Base-by-base conservation (phyloP, 2,329 filamentous ascomycete genomes). In the Pseudonectria buxi region DNA sequence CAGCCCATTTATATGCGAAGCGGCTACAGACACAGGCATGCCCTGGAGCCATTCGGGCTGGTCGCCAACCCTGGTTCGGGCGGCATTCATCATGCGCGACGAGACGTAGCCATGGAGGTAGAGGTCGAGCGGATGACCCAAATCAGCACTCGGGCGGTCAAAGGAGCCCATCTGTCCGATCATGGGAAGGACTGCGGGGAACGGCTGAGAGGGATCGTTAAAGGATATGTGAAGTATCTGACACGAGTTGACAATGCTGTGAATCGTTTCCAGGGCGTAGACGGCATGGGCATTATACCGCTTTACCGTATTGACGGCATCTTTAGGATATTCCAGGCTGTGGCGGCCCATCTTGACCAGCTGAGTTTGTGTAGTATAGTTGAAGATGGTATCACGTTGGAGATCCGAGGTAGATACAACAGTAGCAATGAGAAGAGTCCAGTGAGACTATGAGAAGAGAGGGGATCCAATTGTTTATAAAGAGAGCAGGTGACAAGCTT, bases 71-170 rank as follows among this genome's bases (percentile, higher is more conserved):
- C 37, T 30, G 7, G 35, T 26, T 40, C 59, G 28, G 16, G 76
- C 68, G 10, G 81, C 59, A 43, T 81, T 82, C 71, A 90, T 83
- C 24, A 95, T 68, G 3, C 88, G 81, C 1, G 81, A 80, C 37
- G 80, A 85, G 43, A 90, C 80, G 58, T 90, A 94, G 53, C 86
- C 86, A 57, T 94, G 88, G 3, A 94, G 71, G 56, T 94, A 94
- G 42, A 83, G 72, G 33, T 88, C 80, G 2, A 87, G 66, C 0
- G 81, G 77, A 39, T 87, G 79, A 28, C 73, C 69, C n/a, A 74
- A 57, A 30, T 69, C 68, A 11, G 76, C 69, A 37, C 74, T 80
- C 2, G 81, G 81, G 0, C 67, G 63, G 2, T 69, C 68, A 55
- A 81, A 92, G 10, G 80, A 84, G 3, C 79, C 84, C 70, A 92